phyloP scores from a whole-genome alignment of 176 grass and related monocot species.

The Carex cristatella region DNA sequence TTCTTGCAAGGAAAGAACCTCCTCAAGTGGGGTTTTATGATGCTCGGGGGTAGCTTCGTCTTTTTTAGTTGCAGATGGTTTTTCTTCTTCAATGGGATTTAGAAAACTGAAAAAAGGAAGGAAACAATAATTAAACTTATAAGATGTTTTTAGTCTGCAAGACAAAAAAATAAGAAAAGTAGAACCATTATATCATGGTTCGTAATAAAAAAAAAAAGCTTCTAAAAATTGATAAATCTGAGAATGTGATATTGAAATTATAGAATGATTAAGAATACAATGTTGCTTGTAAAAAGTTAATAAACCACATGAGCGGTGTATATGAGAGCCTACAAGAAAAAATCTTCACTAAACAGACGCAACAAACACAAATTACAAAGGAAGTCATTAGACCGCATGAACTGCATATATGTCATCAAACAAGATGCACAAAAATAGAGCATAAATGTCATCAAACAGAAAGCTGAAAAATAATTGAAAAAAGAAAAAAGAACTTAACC shows the following conservation, averaged over 20 bases:
- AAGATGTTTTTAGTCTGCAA: background rate
- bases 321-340: background rate
- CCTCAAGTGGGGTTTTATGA: constrained; percentile 37
- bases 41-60: constrained; percentile 8
- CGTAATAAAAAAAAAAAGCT: background rate
- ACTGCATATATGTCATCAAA: background rate
- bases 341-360: background rate
- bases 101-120: constrained; percentile 21
- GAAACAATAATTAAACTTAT: background rate
- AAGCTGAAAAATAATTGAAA: background rate
- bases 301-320: background rate
- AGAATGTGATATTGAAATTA: background rate
- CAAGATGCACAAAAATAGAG: background rate
- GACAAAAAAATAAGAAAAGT: background rate
- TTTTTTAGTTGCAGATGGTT: constrained; percentile 24
- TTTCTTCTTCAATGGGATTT: constrained; percentile 31
- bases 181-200: background rate
- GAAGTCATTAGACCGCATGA: background rate
- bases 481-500: constrained; percentile 22
- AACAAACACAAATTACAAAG: background rate
- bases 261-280: background rate
- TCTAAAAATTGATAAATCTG: background rate
- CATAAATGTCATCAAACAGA: background rate
- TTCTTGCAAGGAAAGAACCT: constrained; percentile 48
- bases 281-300: background rate